These are phyloP conservation scores for Miscanthus lutarioriparius DNA, from an alignment of 176 grass and related monocot genomes.

Conservation along the genomic window DNA sequence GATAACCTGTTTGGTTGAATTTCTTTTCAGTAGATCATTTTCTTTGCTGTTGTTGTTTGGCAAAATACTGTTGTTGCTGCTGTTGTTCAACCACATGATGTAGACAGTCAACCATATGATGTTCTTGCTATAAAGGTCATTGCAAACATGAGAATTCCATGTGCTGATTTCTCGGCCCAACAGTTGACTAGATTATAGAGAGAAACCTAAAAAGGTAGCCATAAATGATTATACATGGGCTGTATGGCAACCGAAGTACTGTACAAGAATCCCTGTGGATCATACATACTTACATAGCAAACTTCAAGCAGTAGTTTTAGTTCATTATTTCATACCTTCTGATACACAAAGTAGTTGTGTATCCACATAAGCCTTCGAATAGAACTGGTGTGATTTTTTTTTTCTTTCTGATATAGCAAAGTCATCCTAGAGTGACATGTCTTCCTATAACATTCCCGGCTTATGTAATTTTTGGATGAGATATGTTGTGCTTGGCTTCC, in stretches of 20 bases:
- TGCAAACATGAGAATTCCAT: neutral
- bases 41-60: neutral
- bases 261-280: neutral
- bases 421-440: neutral
- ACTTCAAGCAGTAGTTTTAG: neutral
- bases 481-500: neutral
- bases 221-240: neutral
- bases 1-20: neutral
- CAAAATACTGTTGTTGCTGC: neutral
- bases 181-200: neutral
- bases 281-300: neutral
- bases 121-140: neutral
- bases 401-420: neutral
- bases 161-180: neutral
- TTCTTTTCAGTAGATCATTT: neutral
- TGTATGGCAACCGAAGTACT: neutral
- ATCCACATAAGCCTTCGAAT: neutral
- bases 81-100: constrained; percentile 15
- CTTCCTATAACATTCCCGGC: neutral
- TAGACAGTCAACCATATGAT: neutral
- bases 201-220: neutral
- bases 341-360: neutral
- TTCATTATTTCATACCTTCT: neutral
- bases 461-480: neutral
- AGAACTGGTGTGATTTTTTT: neutral